Evolutionary conservation across 2,329 filamentous ascomycete species (phyloP).

Genomic region (Polychaeton citri): DNA sequence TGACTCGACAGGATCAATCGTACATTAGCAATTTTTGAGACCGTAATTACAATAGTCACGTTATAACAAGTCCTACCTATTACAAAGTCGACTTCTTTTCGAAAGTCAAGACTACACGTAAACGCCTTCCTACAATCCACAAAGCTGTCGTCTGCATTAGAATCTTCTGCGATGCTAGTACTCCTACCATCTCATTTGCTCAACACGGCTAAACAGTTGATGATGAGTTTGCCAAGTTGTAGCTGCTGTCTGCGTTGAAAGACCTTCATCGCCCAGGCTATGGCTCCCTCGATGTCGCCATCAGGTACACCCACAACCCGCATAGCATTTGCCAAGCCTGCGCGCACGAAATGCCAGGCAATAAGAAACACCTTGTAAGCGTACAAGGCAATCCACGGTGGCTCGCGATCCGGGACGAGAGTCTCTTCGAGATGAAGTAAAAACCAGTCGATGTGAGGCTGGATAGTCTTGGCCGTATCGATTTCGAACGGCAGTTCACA

Average conservation of each 20-base stretch:
- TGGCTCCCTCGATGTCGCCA: conserved; percentile 1
- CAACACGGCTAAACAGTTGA: conserved; percentile 1
- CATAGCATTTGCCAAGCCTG: conserved; percentile 1
- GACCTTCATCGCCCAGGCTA: not conserved
- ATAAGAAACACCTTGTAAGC: conserved; percentile 3
- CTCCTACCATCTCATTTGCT: no score
- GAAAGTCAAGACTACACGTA: no score
- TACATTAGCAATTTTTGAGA: no score
- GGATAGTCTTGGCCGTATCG: conserved; percentile 1
- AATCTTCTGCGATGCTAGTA: no score
- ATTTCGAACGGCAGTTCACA: conserved; percentile 1
- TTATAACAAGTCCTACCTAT: no score
- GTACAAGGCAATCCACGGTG: conserved; percentile 2
- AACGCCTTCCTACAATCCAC: no score
- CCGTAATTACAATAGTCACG: no score
- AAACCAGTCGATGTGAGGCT: conserved; percentile 3
- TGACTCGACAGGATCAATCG: no score
- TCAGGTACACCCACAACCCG: not conserved
- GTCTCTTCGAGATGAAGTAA: conserved; percentile 1
- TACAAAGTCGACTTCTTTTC: no score
- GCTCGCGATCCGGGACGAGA: not conserved
- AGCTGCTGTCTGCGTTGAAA: not conserved
- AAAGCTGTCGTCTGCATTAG: no score
- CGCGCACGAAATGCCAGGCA: conserved; percentile 2
- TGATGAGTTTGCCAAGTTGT: conserved; percentile 1